Conservation (phyloP, 306 rosid genomes). For the Gastrolobium bilobum region DNA sequence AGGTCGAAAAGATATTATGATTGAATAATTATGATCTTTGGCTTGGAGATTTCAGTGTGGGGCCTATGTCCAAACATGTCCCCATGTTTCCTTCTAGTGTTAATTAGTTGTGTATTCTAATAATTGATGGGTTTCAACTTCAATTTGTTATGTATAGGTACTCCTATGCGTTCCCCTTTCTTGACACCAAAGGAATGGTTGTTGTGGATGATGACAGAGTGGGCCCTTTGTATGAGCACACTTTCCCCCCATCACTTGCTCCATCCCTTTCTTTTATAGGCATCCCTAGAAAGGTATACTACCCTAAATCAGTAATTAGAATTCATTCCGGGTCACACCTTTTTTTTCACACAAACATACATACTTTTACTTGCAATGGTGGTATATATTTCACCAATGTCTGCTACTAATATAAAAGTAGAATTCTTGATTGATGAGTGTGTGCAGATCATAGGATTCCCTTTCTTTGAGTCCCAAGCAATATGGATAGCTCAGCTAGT, state of each 20-base stretch:
- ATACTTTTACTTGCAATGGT: slow-evolving; percentile 16
- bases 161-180: slow-evolving; percentile 92
- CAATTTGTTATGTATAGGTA: slow-evolving; percentile 68
- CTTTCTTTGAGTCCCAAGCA: slow-evolving; percentile 99
- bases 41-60: slow-evolving; percentile 49
- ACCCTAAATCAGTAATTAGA: background rate
- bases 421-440: slow-evolving; percentile 27
- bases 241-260: slow-evolving; percentile 93
- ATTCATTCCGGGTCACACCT: background rate
- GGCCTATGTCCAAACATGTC: slow-evolving; percentile 48
- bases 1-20: slow-evolving; percentile 47
- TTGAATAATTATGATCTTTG: slow-evolving; percentile 52
- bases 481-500: slow-evolving; percentile 96
- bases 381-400: background rate
- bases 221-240: slow-evolving; percentile 95
- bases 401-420: slow-evolving; percentile 20
- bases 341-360: background rate
- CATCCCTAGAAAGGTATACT: slow-evolving; percentile 82
- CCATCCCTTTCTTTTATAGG: slow-evolving; percentile 92
- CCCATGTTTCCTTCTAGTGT: slow-evolving; percentile 21
- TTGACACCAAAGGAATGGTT: slow-evolving; percentile 95
- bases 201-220: slow-evolving; percentile 89
- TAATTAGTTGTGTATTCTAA: slow-evolving; percentile 36
- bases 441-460: slow-evolving; percentile 89
- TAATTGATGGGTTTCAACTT: slow-evolving; percentile 34